Evolutionary conservation across 768 basidiomycete genomes (phyloP), one percentile per base, ranked within the genome.

Genomic region (Heimioporus sp.): DNA sequence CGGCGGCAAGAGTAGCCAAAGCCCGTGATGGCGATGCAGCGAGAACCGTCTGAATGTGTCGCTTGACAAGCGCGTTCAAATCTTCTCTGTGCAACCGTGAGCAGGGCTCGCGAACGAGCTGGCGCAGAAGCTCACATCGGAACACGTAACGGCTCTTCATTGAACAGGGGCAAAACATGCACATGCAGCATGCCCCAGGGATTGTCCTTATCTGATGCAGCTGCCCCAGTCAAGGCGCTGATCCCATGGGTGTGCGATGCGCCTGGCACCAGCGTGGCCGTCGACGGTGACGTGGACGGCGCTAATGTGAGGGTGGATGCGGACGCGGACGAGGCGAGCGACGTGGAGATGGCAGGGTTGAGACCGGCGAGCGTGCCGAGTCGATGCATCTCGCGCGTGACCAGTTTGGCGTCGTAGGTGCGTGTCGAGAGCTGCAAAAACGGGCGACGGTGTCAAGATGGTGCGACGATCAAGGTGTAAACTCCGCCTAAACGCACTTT

Each of bases 141-240:
- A 46, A 87, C 80, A 53, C 85, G 80, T 17, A 98, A 77, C 3
- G 88, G 86, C 63, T 94, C 90, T 34, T 92, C 90, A 46, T 95
- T 95, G 75, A 98, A 98, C 5, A 96, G 70, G 1, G 94, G 94
- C 4, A 98, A 73, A 32, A 97, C 87, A 65, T 92, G 85, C 31
- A 95, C 84, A 67, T 94, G 90, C 19, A 98, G 71, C 20, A 83
- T 74, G 44, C 83, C 81, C 92, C 92, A 96, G 11, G 93, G 89
- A 59, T 73, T 75, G 41, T 91, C 90, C 10, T 77, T 71, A 3
- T 77, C 73, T 1, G 76, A 67, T 11, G 72, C 69, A 2, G 75
- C 47, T 16, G 53, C 30, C 44, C 57, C 32, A 43, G 57, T 44
- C 31, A 65, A 12, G 21, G 62, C 17, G 28, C 51, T 61, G 28